These are phyloP conservation scores for Acer negundo DNA, from an alignment of 345 rosid species.

Conservation along the genomic window DNA sequence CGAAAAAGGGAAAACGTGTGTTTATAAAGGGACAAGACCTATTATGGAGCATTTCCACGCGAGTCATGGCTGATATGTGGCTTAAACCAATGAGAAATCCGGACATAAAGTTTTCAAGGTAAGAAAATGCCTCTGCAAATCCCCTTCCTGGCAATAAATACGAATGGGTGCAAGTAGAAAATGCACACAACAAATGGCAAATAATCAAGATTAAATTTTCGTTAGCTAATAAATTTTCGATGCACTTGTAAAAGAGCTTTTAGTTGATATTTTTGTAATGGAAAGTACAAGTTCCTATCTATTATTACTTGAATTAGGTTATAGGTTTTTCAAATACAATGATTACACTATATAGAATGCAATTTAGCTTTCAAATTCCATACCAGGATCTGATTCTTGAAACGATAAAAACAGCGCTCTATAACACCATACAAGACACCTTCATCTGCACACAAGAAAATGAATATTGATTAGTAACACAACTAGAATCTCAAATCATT, in stretches of 20 bases:
- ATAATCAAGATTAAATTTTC: neutral
- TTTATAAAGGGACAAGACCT: slow-evolving; percentile 44
- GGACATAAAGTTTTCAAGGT: slow-evolving; percentile 58
- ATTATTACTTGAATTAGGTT: neutral
- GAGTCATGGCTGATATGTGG: slow-evolving; percentile 97
- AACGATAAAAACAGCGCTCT: slow-evolving; percentile 5
- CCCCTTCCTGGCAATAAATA: slow-evolving; percentile 18
- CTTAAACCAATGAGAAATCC: slow-evolving; percentile 91
- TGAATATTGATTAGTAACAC: slow-evolving; percentile 1
- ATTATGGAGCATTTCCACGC: slow-evolving; percentile 88
- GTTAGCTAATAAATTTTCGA: neutral
- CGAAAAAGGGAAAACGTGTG: slow-evolving; percentile 53
- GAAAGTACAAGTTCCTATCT: neutral
- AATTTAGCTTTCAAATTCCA: neutral
- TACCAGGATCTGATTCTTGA: slow-evolving; percentile 11
- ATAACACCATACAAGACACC: neutral
- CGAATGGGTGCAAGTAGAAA: neutral
- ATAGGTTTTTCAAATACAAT: neutral
- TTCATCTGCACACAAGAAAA: slow-evolving; percentile 26
- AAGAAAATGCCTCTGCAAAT: neutral
- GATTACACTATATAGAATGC: neutral
- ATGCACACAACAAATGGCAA: too few relatives aligned
- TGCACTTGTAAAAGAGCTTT: slow-evolving; percentile 6
- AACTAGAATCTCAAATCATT: slow-evolving; percentile 10
- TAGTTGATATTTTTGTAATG: neutral